These are phyloP conservation scores for Eucalyptus marginata DNA, from an alignment of 345 rosid genomes.

Conservation along the genomic window DNA sequence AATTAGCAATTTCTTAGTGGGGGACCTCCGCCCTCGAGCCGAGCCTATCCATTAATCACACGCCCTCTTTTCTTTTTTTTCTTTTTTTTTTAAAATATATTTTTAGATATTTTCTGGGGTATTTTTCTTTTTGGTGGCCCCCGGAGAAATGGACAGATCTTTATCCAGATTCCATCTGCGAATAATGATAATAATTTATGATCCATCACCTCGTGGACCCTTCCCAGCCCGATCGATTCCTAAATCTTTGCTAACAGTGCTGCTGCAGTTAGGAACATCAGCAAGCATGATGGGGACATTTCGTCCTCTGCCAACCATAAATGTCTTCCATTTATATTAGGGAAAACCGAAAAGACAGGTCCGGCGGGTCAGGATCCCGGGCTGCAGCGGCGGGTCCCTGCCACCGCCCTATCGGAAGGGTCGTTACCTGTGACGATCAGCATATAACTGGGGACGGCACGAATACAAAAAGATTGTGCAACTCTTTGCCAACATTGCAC, in stretches of 20 bases:
- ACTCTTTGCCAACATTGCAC: neutral
- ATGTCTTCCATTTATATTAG: neutral
- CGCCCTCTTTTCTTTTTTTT: neutral
- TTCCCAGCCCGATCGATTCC: neutral
- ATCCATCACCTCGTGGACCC: neutral
- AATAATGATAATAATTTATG: neutral
- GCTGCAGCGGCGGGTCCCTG: neutral
- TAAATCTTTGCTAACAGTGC: neutral
- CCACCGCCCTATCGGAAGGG: neutral
- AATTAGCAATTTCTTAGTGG: neutral
- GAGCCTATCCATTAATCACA: neutral
- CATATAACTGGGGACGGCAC: neutral
- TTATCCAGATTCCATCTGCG: neutral
- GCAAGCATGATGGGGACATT: neutral
- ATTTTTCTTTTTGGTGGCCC: neutral
- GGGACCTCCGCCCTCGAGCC: neutral
- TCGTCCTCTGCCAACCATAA: neutral
- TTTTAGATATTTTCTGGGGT: neutral
- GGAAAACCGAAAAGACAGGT: neutral
- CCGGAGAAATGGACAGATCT: neutral
- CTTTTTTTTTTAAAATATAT: neutral
- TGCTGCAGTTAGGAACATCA: neutral
- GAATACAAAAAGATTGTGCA: neutral
- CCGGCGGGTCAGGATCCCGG: neutral
- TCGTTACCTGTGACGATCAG: neutral